Evolutionary conservation across 2,329 filamentous ascomycete genomes (phyloP), one percentile per base, ranked within the genome.

Genomic region (Pseudocercospora fijiensis): DNA sequence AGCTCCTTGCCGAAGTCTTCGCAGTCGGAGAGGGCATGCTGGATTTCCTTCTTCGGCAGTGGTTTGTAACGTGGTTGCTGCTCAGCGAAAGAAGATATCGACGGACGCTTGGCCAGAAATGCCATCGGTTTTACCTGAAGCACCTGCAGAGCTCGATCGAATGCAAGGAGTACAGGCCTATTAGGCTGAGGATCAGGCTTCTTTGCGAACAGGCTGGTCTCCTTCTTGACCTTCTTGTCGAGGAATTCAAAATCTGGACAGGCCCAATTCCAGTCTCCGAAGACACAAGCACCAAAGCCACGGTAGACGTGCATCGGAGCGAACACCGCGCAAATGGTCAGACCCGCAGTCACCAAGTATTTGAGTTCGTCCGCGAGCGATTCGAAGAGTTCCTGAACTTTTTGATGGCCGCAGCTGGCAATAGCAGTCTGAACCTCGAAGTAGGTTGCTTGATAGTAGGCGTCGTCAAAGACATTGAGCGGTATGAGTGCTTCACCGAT

Each of bases 291-390:
- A n/a, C 67, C 67, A 26, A 65, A 69, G n/a, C 67, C 67, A 37
- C 67, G 57, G 33, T 67, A 69, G 7, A 69, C 60, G 27, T 65
- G 67, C 61, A 69, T 67, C 18, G 67, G 65, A 10, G 65, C 57
- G 30, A 67, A 69, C 4, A 63, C 62, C 13, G 65, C 65, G 27
- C 65, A 69, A 13, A 69, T 33, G 1, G 65, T 60, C 0, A 69
- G 56, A 3, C 63, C 67, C 16, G 64, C 60, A 18, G 64, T 68
- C 16, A 53, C 41, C 16, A 64, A 49, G 26, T 63, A 64, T 43
- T 68, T 62, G 10, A 68, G 49, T 43, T 69, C 65, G 9, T 64
- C 60, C 9, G 56, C 49, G 8, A 69, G 49, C 33, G 64, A 65
- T 27, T 61, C 51, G 41, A 65, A 69, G 6, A 62, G 51, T 18